Conservation (phyloP, 495 filamentous ascomycete genomes). For the Glonium stellatum region DNA sequence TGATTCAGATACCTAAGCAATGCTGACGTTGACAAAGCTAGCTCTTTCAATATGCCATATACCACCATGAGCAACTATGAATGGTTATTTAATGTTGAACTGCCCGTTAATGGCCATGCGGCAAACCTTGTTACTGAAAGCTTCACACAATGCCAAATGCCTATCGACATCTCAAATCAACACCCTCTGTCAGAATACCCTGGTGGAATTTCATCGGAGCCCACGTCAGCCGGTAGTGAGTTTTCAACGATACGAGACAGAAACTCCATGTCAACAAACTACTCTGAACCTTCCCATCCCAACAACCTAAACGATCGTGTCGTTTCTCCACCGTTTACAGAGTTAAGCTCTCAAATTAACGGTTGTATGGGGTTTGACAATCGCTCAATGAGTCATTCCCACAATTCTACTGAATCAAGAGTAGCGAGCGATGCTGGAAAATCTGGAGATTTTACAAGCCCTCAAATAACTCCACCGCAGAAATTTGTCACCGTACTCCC, state of each 20-base stretch:
- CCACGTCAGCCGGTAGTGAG: conserved; percentile 5
- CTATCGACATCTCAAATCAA: conserved; percentile 5
- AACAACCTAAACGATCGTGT: background rate
- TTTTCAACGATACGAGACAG: conserved; percentile 6
- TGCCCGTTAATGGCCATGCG: conserved; percentile 4
- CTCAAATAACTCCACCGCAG: background rate
- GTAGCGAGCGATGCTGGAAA: background rate
- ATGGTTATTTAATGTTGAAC: conserved; percentile 47
- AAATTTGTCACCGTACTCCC: background rate
- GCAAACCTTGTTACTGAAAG: conserved; percentile 4
- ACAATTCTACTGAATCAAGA: background rate
- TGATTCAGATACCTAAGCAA: too few species aligned
- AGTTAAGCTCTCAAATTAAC: background rate
- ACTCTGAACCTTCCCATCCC: conserved; percentile 11
- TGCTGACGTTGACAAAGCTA: conserved; percentile 34
- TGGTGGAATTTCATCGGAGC: conserved; percentile 10
- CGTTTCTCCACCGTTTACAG: conserved; percentile 16
- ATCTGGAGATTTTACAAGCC: background rate
- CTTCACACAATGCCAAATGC: conserved; percentile 13
- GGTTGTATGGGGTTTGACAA: background rate
- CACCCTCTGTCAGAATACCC: background rate
- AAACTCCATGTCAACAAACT: conserved; percentile 10
- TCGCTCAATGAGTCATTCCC: background rate
- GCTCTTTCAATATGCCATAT: conserved; percentile 52
- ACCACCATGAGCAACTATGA: conserved; percentile 50